Evolutionary conservation across 2,329 filamentous ascomycete genomes (phyloP), one percentile per base, ranked within the genome.

Genomic region (Aureobasidium sp.): DNA sequence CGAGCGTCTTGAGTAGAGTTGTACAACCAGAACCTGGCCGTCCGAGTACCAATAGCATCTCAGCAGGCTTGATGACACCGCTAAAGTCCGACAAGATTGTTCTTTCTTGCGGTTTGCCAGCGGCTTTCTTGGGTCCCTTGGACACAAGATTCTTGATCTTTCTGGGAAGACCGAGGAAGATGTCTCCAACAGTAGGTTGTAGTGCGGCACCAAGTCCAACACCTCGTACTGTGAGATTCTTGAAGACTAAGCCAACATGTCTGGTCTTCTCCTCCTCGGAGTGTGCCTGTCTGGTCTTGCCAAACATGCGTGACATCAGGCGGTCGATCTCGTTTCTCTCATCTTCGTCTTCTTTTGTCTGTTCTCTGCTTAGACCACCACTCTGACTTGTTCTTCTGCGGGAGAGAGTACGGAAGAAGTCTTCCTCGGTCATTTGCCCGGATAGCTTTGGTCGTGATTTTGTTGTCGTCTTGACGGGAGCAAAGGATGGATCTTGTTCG

Each of bases 21-120:
- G 81, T 82, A 66, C 81, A 83, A 41, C 81, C 81, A 37, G 74
- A 76, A 0, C 90, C 90, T 0, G 90, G 90, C 64, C 86, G 83
- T 27, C 90, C 90, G 7, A 95, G 79, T 0, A 95, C 90, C 1
- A 95, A 79, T 0, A 93, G 83, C 91, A 96, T 96, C 78, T 96
- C 91, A 1, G 91, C 92, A 0, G 90, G 89, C 65, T 87, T 86
- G 62, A 85, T 84, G 1, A 79, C 73, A 52, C 77, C 88, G 57
- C 39, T 44, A 5, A 55, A 55, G 3, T 37, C 32, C 5, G 30
- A 36, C 79, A 80, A 76, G 92, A 94, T 65, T 83, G 79, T 64
- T 90, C 36, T 82, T 16, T 87, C 71, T 0, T 86, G 84, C 0
- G 82, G 79, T 64, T 84, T 85, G 21, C 72, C 71, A 11, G 71